These are phyloP conservation scores for Citrus unshiu DNA, from an alignment of 345 rosid species.

Conservation along the genomic window DNA sequence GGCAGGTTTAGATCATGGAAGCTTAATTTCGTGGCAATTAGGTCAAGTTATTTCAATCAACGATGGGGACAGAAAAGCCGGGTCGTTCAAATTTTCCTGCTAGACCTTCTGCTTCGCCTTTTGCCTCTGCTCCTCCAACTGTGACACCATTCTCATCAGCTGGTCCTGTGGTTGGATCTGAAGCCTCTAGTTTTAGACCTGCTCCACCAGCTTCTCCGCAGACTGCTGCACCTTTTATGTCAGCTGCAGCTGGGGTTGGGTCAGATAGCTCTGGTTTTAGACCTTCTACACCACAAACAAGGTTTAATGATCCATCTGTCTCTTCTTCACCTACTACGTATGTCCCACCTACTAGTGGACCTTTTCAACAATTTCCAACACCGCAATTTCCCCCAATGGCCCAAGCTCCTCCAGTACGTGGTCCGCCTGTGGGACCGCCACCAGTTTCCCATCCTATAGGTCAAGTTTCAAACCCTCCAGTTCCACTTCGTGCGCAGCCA, in stretches of 20 bases:
- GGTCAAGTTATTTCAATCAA: constrained; percentile 6
- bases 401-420: constrained; percentile 42
- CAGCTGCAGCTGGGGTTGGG: constrained; percentile 46
- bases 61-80: constrained; percentile 69
- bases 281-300: constrained; percentile 32
- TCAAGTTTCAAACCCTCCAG: constrained; percentile 40
- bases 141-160: constrained; percentile 53
- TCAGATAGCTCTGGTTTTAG: constrained; percentile 43
- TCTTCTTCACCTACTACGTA: constrained; percentile 44
- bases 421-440: constrained; percentile 47
- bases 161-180: constrained; percentile 49
- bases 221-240: constrained; percentile 32
- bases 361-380: constrained; percentile 51
- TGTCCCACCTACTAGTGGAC: constrained; percentile 45
- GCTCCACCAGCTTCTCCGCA: constrained; percentile 41
- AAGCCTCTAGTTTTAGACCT: constrained; percentile 45
- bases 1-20: constrained; percentile 40
- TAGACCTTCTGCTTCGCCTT: constrained; percentile 52
- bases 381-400: constrained; percentile 45
- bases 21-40: constrained; percentile 18
- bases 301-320: constrained; percentile 39
- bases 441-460: constrained; percentile 50
- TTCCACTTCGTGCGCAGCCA: constrained; percentile 49
- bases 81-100: constrained; percentile 57
- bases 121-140: constrained; percentile 58